Evolutionary conservation across 768 basidiomycete genomes (phyloP).

Genomic region (Harrya chromipes): DNA sequence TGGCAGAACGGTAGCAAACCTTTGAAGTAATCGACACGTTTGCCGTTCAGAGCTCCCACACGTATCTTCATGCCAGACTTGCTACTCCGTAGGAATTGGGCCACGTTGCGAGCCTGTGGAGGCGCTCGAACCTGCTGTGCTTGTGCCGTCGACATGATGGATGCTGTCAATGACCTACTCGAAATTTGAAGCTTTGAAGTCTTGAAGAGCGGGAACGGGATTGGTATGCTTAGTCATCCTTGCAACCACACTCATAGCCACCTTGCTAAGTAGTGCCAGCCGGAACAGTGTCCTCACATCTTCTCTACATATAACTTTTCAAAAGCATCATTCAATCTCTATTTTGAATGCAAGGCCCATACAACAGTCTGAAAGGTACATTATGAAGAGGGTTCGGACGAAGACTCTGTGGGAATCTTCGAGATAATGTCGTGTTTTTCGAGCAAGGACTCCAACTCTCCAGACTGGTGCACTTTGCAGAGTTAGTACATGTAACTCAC

Average conservation of each 20-base stretch:
- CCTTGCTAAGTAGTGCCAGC: no score
- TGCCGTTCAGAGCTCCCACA: conserved; percentile 89
- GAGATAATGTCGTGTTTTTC: conserved; percentile 69
- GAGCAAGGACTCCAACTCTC: conserved; percentile 84
- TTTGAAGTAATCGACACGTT: conserved; percentile 97
- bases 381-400: no score
- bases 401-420: conserved; percentile 27
- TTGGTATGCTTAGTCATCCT: no score
- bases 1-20: conserved; percentile 46
- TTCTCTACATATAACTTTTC: no score
- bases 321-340: no score
- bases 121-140: conserved; percentile 75
- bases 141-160: conserved; percentile 46
- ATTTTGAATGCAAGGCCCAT: no score
- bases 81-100: conserved; percentile 83
- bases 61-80: conserved; percentile 85
- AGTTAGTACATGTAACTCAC: background rate
- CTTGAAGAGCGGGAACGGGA: no score
- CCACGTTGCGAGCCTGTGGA: conserved; percentile 75
- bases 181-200: no score
- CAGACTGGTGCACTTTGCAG: conserved; percentile 89
- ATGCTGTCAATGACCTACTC: no score
- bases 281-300: no score
- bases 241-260: no score
- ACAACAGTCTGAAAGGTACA: no score